Base-by-base conservation (phyloP, 768 basidiomycete genomes). In the Dendrothele bispora region DNA sequence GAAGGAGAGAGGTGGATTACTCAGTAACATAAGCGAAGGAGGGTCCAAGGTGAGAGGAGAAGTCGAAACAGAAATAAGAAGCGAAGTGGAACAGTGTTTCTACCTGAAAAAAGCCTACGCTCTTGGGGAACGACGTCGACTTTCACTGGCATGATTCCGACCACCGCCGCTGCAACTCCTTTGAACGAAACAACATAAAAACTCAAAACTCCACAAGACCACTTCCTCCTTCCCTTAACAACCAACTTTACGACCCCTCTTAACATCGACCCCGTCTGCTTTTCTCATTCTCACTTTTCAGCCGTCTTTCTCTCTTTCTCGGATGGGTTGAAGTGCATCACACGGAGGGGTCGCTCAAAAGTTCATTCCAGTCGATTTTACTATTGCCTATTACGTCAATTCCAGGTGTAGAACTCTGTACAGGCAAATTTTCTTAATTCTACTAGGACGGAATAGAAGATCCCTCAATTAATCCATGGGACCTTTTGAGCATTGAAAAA, bases 331-430 rank as follows among this genome's bases (percentile, higher is more conserved):
- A 21, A 14, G 8, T 28, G 10, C 32, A 21, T 7, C 28, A 44
- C 7, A 30, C 17, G 72, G 5, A 59, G 68, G 4, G 76, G n/a
- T n/a, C 77, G 12, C n/a, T n/a, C n/a, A n/a, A n/a, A 73, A 65
- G 1, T 78, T 97, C 55, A 71, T 95, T 43, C 89, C 88, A 0
- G 80, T 95, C 43, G 95, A 98, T 67, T 67, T 94, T n/a, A n/a
- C n/a, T n/a, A 11, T 73, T 95, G 4, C 75, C 74, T 2, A 88
- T 97, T 56, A 60, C 65, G 1, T 81, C 83, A 5, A 82, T 95
- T n/a, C 70, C 72, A 0, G 88, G 90, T 15, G 88, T 95, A 18
- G 70, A 80, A 24, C 73, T 73, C 80, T 22, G 57, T 98, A 28
- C 81, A 86, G 60, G 87, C 81, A 39, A 84, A 97, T 67, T 97